Conservation (phyloP, 208 protist species). For the Trypanosoma scelopori region DNA sequence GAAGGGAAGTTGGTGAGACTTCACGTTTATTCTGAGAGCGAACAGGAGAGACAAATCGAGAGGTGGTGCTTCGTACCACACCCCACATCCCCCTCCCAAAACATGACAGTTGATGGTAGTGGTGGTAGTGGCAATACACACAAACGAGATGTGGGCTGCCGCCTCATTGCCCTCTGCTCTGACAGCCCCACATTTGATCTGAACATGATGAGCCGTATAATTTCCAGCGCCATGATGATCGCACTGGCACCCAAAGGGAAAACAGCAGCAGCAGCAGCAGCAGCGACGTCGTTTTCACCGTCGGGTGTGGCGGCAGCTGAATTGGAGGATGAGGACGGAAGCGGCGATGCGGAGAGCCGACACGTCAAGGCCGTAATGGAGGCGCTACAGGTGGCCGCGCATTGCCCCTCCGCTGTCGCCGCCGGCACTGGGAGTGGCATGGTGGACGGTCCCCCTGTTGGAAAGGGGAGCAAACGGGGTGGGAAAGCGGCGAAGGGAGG, state of each 20-base stretch:
- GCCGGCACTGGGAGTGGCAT: neutral
- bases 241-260: neutral
- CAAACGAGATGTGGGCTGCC: neutral
- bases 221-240: slow-evolving; percentile 6
- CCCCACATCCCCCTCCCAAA: too few relatives aligned
- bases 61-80: too few relatives aligned
- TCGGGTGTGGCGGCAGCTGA: neutral
- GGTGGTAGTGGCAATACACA: too few relatives aligned
- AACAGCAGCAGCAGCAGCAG: neutral
- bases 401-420: neutral
- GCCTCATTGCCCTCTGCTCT: slow-evolving; percentile 25
- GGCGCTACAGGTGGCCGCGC: neutral
- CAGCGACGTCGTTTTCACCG: neutral
- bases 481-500: neutral
- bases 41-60: too few relatives aligned
- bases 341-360: neutral
- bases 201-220: slow-evolving; percentile 3
- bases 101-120: too few relatives aligned
- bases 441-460: neutral
- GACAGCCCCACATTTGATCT: slow-evolving; percentile 22
- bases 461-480: neutral
- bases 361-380: slow-evolving; percentile 5
- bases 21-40: too few relatives aligned
- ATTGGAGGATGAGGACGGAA: too few relatives aligned
- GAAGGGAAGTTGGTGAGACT: too few relatives aligned